Evolutionary conservation across 2,329 filamentous ascomycete genomes (phyloP), one percentile per base, ranked within the genome.

Genomic region (Fusarium cyanostomum): DNA sequence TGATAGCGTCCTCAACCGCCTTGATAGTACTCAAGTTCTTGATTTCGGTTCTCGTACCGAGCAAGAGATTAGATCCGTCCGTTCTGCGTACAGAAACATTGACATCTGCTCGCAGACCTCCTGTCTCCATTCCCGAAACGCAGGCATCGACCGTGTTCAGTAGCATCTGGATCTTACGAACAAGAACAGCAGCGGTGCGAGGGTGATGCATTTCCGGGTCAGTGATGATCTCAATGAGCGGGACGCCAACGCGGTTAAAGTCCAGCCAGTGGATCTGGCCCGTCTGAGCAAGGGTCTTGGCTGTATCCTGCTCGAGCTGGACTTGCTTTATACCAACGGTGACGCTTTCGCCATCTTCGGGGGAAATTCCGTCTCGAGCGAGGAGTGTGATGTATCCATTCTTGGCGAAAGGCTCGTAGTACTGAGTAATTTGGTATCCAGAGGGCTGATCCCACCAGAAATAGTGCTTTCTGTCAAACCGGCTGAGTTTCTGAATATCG

Each of bases 381-480:
- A 84, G 85, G 7, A 99, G 81, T 1, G 82, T 84, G n/a, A 98
- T 81, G 34, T 81, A 78, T 2, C 95, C 95, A 69, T 92, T 82
- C 59, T 82, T 86, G 1, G 88, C 88, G 66, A 90, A 87, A 0
- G 88, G 87, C 56, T 87, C 80, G 75, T 98, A 97, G 79, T 94
- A 98, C 74, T 99, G 95, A 2, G 95, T 99, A 63, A 99, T 96
- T 76, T 99, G 95, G 76, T 99, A 99, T 0, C 95, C 95, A 0
- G 92, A 86, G 1, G 95, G 95, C 77, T 99, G 95, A 76, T 99
- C 95, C 86, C 95, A 96, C 81, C 97, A 97, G 77, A 99, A 98
- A 78, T 99, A 99, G 77, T 99, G 95, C 76, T 99, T 99, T 64
- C 95, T 85, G 77, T 99, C 95, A 78, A 97, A 99, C 51, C 86